Percentiles rank a stretch among this genome's conserved stretches.
Evolutionary conservation across 192 early-diverging fungal genomes (phyloP).

Genomic region (Coemansia sp.): DNA sequence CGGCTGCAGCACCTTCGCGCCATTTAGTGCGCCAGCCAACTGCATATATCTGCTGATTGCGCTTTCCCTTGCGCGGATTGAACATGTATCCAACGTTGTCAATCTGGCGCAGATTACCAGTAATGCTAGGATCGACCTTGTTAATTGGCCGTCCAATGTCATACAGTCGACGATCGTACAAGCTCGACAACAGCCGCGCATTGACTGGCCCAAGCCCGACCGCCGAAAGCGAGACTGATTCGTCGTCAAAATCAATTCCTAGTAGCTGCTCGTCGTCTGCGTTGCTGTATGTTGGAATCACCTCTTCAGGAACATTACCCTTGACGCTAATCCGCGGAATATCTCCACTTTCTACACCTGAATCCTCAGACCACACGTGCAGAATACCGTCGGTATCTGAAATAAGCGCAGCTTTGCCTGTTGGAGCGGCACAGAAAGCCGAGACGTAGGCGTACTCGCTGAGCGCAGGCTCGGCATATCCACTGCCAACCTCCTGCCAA

Average conservation of each 20-base stretch:
- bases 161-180: conserved; percentile 64
- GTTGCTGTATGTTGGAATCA: not conserved
- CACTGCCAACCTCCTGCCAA: not conserved
- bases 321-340: conserved; percentile 60
- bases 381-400: conserved; percentile 76
- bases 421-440: conserved; percentile 72
- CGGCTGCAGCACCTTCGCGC: conserved; percentile 14
- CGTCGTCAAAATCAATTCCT: conserved; percentile 20
- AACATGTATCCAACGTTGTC: conserved; percentile 94
- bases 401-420: conserved; percentile 74
- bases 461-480: conserved; percentile 34
- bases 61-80: conserved; percentile 68
- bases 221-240: conserved; percentile 65
- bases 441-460: conserved; percentile 62
- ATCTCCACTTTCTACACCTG: conserved; percentile 18
- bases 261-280: not conserved
- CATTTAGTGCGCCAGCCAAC: conserved; percentile 29
- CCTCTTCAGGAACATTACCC: conserved; percentile 5
- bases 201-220: conserved; percentile 79
- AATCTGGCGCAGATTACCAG: conserved; percentile 80
- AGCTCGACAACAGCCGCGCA: conserved; percentile 74
- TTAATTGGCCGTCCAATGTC: conserved; percentile 72
- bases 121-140: conserved; percentile 70
- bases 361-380: conserved; percentile 69
- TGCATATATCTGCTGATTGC: conserved; percentile 69